Evolutionary conservation across 306 rosid genomes (phyloP).

Genomic region (Begonia peltatifolia): DNA sequence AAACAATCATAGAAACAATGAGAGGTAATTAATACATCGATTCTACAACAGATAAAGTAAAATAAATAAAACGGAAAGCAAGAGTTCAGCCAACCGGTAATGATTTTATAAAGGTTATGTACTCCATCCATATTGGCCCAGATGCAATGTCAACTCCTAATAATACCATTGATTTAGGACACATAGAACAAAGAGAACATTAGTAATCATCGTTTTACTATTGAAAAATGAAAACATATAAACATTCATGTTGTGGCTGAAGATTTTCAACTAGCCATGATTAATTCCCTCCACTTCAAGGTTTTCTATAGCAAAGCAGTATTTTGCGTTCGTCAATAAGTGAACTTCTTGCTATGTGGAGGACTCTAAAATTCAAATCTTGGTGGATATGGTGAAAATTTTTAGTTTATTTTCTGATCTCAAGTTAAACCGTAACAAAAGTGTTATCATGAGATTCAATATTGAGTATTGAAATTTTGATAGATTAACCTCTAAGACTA

Average conservation of each 20-base stretch:
- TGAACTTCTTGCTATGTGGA: too few relatives aligned
- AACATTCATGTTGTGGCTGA: background rate
- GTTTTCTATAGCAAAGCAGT: too few relatives aligned
- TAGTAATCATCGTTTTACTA: background rate
- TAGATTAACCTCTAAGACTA: too few relatives aligned
- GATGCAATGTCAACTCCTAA: slow-evolving; percentile 89
- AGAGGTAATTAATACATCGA: slow-evolving; percentile 5
- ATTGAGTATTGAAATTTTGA: too few relatives aligned
- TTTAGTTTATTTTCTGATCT: too few relatives aligned
- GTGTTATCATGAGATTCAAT: too few relatives aligned
- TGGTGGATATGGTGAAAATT: background rate
- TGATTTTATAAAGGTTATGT: slow-evolving; percentile 64
- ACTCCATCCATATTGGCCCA: slow-evolving; percentile 97
- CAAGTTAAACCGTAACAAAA: too few relatives aligned
- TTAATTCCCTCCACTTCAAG: too few relatives aligned
- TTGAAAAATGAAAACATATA: too few relatives aligned
- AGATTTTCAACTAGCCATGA: background rate
- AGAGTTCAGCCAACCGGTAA: slow-evolving; percentile 54
- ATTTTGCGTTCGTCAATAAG: too few relatives aligned
- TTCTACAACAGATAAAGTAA: slow-evolving; percentile 3
- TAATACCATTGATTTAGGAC: slow-evolving; percentile 3
- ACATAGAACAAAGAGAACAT: background rate
- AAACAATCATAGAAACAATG: slow-evolving; percentile 6
- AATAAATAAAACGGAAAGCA: slow-evolving; percentile 9
- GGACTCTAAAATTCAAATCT: too few relatives aligned